Evolutionary conservation across 306 rosid genomes (phyloP).

Genomic region (Fagus sylvatica): DNA sequence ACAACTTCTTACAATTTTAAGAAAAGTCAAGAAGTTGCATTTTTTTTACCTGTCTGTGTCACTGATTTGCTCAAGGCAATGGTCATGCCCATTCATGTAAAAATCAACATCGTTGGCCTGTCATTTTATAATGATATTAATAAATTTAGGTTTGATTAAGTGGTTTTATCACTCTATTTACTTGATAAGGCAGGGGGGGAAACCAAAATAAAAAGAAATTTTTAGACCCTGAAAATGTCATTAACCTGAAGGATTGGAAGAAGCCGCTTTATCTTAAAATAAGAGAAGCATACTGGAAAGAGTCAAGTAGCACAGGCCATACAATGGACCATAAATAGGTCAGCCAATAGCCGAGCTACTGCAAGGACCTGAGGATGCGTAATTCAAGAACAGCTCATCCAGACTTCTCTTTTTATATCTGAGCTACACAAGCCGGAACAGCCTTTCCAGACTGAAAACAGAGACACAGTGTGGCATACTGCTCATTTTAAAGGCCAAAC

Average conservation of each 20-base stretch:
- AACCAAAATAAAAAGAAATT: not conserved
- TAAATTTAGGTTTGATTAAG: constrained; percentile 1
- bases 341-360: not conserved
- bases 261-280: constrained; percentile 16
- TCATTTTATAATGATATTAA: not conserved
- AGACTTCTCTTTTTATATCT: not conserved
- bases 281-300: too few relatives aligned
- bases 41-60: constrained; percentile 48
- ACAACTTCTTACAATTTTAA: not conserved
- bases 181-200: not conserved
- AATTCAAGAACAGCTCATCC: not conserved
- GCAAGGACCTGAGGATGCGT: not conserved
- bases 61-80: constrained; percentile 58
- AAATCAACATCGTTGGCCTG: constrained; percentile 53
- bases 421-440: not conserved
- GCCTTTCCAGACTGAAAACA: not conserved
- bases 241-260: constrained; percentile 54
- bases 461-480: not conserved
- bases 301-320: too few relatives aligned
- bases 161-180: not conserved
- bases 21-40: not conserved
- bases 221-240: not conserved
- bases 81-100: constrained; percentile 61
- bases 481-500: not conserved
- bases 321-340: too few relatives aligned